phyloP scores from a whole-genome alignment of 2,329 filamentous ascomycete species.

The Aaosphaeria arxii region DNA sequence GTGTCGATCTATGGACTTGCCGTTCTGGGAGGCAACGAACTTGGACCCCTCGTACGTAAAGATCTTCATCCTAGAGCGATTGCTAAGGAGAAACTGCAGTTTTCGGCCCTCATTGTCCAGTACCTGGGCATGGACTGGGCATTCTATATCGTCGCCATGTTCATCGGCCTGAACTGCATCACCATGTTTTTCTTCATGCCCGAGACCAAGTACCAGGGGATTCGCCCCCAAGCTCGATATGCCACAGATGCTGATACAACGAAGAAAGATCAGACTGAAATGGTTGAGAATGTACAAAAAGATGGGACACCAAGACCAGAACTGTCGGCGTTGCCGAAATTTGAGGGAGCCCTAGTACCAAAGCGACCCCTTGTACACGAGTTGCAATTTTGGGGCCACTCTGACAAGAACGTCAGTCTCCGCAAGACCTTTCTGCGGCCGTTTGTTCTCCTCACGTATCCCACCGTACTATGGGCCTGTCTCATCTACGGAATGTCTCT shows the following conservation, averaged over 20 bases:
- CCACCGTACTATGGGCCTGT: slow-evolving; percentile 37
- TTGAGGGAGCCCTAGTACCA: too few species aligned
- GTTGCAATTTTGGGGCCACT: background rate
- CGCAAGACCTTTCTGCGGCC: slow-evolving; percentile 35
- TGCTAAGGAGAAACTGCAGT: too few species aligned
- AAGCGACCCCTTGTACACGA: background rate
- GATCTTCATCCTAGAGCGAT: slow-evolving; percentile 19
- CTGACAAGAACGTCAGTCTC: slow-evolving; percentile 22
- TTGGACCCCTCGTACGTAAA: slow-evolving; percentile 31
- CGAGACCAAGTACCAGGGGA: slow-evolving; percentile 23
- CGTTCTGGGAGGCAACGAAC: slow-evolving; percentile 38
- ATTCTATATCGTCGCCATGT: slow-evolving; percentile 40
- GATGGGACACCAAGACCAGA: background rate
- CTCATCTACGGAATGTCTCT: slow-evolving; percentile 44
- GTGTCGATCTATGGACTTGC: slow-evolving; percentile 41
- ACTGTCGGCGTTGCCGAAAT: too few species aligned
- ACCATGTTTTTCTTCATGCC: slow-evolving; percentile 28
- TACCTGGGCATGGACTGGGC: slow-evolving; percentile 41
- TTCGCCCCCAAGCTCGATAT: slow-evolving; percentile 2
- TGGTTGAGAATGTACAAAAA: background rate
- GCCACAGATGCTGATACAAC: slow-evolving; percentile 2
- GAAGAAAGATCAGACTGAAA: slow-evolving; percentile 1
- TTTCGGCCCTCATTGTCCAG: slow-evolving; percentile 28
- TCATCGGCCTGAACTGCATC: slow-evolving; percentile 30
- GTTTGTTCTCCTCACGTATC: slow-evolving; percentile 36